Base-by-base conservation (phyloP, 768 basidiomycete genomes). In the Rubroboletus pulcherrimus region DNA sequence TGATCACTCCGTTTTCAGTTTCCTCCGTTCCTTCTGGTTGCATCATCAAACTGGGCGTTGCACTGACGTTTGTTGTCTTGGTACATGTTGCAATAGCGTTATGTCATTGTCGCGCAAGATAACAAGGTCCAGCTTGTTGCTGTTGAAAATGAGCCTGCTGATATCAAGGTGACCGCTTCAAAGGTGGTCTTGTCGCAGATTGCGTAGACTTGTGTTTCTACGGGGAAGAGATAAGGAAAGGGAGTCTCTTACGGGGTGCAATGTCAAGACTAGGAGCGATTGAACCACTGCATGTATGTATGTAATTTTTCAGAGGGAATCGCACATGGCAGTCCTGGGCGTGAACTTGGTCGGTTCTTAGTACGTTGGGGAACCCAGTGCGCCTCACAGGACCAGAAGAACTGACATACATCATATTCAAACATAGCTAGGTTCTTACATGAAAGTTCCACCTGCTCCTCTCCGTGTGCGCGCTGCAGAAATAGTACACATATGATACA, bases 101-200 rank as follows among this genome's bases (percentile, higher is more conserved):
- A 79, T 60, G 82, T 74, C 49, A 76, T 86, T 48, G 63, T 86
- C 49, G 74, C 78, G n/a, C 80, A 87, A 50, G 79, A 80, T 55
- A 75, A 79, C 62, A 81, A 80, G 61, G 83, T 86, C 51, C 65
- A 73, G 30, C 77, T 78, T 59, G 63, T 88, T 21, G 77, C 70
- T 24, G 78, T 85, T 1, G 85, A 87, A 67, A 67, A 74, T 0
- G 71, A 73, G 10, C 77, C 82, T 24, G 64, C 69, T 17, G 66
- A 78, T 44, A 64, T 82, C 44, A 81, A 75, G n/a, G 73, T 77
- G 47, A 85, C 83, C n/a, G 74, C 75, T 55, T 83, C 82, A 3
- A 70, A 77, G 8, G 68, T 67, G 29, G 66, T 83, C 30, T 71
- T 85, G 55, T 70, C 74, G 26, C 69, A 70, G 45, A 56, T 77